These are phyloP conservation scores for Fusarium kyushuense DNA, from an alignment of 2,329 filamentous ascomycete species.

Conservation along the genomic window DNA sequence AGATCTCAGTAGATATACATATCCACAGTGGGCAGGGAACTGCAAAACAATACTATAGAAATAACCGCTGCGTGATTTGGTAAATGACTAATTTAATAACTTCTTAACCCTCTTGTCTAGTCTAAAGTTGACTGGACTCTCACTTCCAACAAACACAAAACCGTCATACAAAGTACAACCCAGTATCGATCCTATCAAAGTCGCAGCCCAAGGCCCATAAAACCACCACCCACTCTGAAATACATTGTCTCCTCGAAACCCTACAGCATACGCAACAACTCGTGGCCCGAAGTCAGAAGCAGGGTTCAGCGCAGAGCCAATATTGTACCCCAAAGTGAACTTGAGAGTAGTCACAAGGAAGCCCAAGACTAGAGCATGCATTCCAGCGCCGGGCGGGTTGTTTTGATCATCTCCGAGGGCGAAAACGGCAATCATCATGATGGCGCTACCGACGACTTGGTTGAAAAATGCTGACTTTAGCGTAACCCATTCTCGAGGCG, in stretches of 20 bases:
- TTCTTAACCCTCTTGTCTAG: constrained; percentile 1
- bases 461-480: constrained; percentile 51
- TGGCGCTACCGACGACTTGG: constrained; percentile 52
- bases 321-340: constrained; percentile 54
- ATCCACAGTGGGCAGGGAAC: not conserved
- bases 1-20: too few species aligned
- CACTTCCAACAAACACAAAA: constrained; percentile 36
- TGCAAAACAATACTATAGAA: too few species aligned
- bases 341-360: constrained; percentile 53
- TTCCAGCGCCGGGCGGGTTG: constrained; percentile 53
- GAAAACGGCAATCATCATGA: constrained; percentile 54
- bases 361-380: constrained; percentile 54
- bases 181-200: constrained; percentile 14
- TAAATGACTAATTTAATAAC: not conserved
- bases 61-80: not conserved
- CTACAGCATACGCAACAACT: constrained; percentile 50
- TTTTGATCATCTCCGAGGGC: constrained; percentile 55
- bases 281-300: constrained; percentile 55
- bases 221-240: constrained; percentile 50
- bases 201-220: constrained; percentile 33
- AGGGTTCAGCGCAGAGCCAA: constrained; percentile 54
- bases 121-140: constrained; percentile 27
- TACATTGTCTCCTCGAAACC: constrained; percentile 46
- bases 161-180: constrained; percentile 29
- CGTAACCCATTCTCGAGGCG: constrained; percentile 42